Evolutionary conservation across 1,284 basidiomycete genomes (phyloP).

Genomic region (Mycena sp.): DNA sequence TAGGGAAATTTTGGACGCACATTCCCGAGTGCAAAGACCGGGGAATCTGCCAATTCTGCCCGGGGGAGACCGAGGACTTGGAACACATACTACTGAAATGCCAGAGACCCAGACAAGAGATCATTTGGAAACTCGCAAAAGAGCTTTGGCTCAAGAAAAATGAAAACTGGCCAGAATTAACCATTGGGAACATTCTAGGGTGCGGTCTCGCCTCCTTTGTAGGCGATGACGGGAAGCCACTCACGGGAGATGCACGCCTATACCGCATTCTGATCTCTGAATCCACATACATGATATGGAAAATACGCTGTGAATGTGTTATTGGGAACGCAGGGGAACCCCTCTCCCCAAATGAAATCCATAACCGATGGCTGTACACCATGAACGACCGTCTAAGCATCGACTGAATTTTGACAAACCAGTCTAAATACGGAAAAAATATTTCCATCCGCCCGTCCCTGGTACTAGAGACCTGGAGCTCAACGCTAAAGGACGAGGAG

Average conservation of each 20-base stretch:
- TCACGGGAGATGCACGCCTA: slow-evolving; percentile 8
- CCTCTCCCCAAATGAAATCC: slow-evolving; percentile 8
- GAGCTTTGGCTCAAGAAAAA: slow-evolving; percentile 21
- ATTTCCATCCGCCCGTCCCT: slow-evolving; percentile 12
- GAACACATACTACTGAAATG: not conserved
- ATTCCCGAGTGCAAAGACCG: too few relatives aligned
- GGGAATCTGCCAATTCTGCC: not conserved
- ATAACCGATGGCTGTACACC: slow-evolving; percentile 10
- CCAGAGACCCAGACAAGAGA: not conserved
- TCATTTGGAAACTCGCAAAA: not conserved
- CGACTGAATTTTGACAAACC: slow-evolving; percentile 24
- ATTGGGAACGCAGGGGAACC: slow-evolving; percentile 12
- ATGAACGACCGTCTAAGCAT: slow-evolving; percentile 13
- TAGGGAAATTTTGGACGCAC: not conserved
- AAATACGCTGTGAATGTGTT: slow-evolving; percentile 21
- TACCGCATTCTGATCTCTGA: slow-evolving; percentile 26
- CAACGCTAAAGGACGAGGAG: slow-evolving; percentile 21
- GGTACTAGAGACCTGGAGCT: slow-evolving; percentile 27
- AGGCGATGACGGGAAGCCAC: not conserved
- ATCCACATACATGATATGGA: slow-evolving; percentile 25
- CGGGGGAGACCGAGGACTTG: not conserved
- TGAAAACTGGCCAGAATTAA: slow-evolving; percentile 5
- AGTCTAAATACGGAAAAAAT: slow-evolving; percentile 3
- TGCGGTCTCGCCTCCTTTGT: slow-evolving; percentile 13
- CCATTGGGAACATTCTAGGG: slow-evolving; percentile 19